Base-by-base conservation (phyloP, 768 basidiomycete species). In the Amanita molliuscula region DNA sequence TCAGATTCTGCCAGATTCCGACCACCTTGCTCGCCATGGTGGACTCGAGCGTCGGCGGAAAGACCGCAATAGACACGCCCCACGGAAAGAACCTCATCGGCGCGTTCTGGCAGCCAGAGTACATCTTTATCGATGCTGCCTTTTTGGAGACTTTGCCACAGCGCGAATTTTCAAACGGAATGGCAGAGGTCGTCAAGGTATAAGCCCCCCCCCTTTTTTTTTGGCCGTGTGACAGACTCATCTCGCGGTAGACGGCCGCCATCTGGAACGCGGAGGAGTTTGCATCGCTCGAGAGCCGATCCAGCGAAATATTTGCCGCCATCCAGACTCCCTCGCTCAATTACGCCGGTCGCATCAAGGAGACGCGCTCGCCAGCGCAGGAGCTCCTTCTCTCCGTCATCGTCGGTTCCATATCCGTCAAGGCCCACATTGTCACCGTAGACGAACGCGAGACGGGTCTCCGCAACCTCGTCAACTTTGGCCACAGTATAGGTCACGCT, bases 81-180 rank as follows among this genome's bases (percentile, higher is more conserved):
- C 89, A 92, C 55, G 96, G 96, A 49, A 99, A 99, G 72, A 99
- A 99, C 67, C 78, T 98, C 56, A 91, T 99, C 56, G 96, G 96
- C 52, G 88, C 95, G 4, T 99, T 98, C 73, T 93, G 92, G 90
- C 95, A 98, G 66, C 96, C 96, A 0, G 81, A 88, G 58, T 97
- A 85, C 71, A 85, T 98, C 62, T 99, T 99, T 68, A 95, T 97
- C 56, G 96, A 99, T 63, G 86, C 89, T 21, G 87, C 94, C 1
- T 95, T 96, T 74, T 78, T 99, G 50, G 90, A 93, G 60, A 93
- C 90, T 1, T 81, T 99, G 2, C 94, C 94, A 0, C 66, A 81
- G 28, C 76, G 95, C 48, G 96, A 98, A 64, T 91, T 98, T 54
- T 88, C 90, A n/a, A 98, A 98, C 60, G 95, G 96, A 33, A 95